Evolutionary conservation across 805 yeast species (phyloP), one percentile per base, ranked within the genome.

Genomic region (Wickerhamiella sorbophila): DNA sequence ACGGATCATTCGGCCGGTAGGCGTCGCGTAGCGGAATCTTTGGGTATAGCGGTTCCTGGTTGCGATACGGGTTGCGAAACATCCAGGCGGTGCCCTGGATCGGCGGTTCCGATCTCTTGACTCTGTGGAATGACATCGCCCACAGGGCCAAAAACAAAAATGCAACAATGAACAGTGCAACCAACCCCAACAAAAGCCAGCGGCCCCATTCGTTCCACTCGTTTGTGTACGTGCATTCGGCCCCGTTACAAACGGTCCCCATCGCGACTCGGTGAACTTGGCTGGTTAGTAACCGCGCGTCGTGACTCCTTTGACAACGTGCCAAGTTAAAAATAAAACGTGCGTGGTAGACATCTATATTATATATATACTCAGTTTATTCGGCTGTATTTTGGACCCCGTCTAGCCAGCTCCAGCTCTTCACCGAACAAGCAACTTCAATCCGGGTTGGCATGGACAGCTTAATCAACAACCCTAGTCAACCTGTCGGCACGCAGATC

Each of bases 161-260:
- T 6, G 52, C 16, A 22, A 52, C 27, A 18, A 56, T 35, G 12
- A 49, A 48, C 6, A 45, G 48, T n/a, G 58, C 41, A 19, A 59
- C 43, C 12, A 51, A 36, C 6, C 52, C 63, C 14, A 60, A 45
- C 18, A 59, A 38, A 12, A 59, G 53, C 64, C 64, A 59, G 38
- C 63, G 54, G 29, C 64, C 64, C 62, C 64, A 59, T 36, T 24
- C 38, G 34, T 52, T 49, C 61, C 61, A 58, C 12, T 52, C 49
- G 22, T 42, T 47, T 5, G 29, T 48, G 33, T 26, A 41, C 9
- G 34, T 41, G 44, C 53, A 52, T 42, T 43, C 38, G 36, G 38
- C 27, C 29, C 47, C 50, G 33, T 31, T 29, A 35, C 42, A 31
- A 32, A 42, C 43, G 34, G 46, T 46, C 31, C 36, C 38, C 16